Percentiles rank a stretch among this genome's conserved stretches.
Conservation (phyloP, 2,329 filamentous ascomycete genomes). For the Exophiala spinifera region DNA sequence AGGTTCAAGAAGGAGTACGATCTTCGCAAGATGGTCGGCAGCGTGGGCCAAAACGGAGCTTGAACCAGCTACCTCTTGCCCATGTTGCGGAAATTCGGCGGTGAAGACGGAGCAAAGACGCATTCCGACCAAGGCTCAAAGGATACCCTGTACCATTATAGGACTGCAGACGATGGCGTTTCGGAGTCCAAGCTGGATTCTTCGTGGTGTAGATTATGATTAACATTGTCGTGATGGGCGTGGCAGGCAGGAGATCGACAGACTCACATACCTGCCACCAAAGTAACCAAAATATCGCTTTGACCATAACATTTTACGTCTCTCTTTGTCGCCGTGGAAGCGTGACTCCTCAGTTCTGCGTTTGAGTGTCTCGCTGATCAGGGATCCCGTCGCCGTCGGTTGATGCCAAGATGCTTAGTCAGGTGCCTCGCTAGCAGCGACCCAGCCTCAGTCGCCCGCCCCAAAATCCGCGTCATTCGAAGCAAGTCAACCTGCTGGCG, state of each 20-base stretch:
- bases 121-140: conserved; percentile 1
- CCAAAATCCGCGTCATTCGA: conserved; percentile 10
- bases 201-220: too few species aligned
- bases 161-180: conserved; percentile 9
- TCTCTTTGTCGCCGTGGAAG: too few species aligned
- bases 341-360: too few species aligned
- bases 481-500: neutral
- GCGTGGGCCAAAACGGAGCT: conserved; percentile 50
- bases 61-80: neutral
- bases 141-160: conserved; percentile 22
- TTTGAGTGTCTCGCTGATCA: too few species aligned
- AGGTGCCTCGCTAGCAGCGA: neutral
- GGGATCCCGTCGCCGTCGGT: too few species aligned
- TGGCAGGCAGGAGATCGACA: neutral
- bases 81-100: neutral
- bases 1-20: conserved; percentile 94
- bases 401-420: neutral
- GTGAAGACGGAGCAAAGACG: neutral
- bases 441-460: neutral
- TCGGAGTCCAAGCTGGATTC: too few species aligned
- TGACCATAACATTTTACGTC: too few species aligned
- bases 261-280: too few species aligned
- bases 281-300: too few species aligned
- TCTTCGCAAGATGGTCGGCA: conserved; percentile 75
- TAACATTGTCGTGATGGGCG: too few species aligned